Evolutionary conservation across 257 asterid species (phyloP), one percentile per base, ranked within the genome.

Genomic region (Jacaranda copaia): DNA sequence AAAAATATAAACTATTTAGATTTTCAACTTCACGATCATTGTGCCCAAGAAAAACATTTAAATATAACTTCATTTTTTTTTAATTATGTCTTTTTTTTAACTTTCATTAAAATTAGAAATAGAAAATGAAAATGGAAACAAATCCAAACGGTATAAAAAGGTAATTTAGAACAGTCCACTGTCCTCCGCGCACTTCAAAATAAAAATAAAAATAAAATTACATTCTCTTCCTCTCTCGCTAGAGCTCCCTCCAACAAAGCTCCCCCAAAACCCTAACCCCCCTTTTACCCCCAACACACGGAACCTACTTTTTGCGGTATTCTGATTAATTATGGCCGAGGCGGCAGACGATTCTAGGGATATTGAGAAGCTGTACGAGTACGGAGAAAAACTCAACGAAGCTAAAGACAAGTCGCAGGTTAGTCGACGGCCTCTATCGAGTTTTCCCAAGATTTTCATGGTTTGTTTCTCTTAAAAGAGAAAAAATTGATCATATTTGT

Each of bases 361-460:
- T 77, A 82, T 95, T 69, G 99, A 93, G 87, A 93, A 87, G 88
- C 96, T 95, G 4, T 93, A 95, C 86, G 94, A 91, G 87, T 91
- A 74, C 68, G 89, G 96, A 16, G 97, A 91, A 63, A 89, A 88
- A 8, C 98, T 95, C 77, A 91, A 77, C 75, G 93, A 87, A 18
- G 93, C 98, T 70, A 88, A 85, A 49, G 98, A 95, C 70, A 95
- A 93, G 82, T 87, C 98, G 8, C 90, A 83, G 80, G 98, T 95
- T 40, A 82, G 84, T 72, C 76, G 42, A 53, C 76, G 42, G 48
- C 65, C 36, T 55, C 55, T 71, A 36, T 39, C 55, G 43, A 46
- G 19, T 3, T 39, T 63, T 45, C 76, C 5, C 40, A 40, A 10
- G 20, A 12, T 43, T 60, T 65, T 32, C 4, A 65, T 63, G n/a